A percentile compares a stretch with the other conserved stretches of the same genome.
phyloP scores from a whole-genome alignment of 306 rosid genomes.

The Prunus davidiana region DNA sequence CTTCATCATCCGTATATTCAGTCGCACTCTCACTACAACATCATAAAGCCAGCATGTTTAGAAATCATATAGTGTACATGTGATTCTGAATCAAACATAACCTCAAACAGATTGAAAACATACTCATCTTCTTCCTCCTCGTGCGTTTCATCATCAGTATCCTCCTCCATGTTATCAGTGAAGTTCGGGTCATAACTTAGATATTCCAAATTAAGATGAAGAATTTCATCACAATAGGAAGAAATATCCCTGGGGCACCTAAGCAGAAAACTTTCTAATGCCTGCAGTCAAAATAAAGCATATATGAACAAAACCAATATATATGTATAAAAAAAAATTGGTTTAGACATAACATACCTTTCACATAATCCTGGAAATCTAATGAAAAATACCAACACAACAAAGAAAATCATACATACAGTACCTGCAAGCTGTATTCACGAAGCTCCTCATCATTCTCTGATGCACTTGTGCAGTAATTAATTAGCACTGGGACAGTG shows the following conservation, averaged over 20 bases:
- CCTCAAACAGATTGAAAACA: constrained; percentile 30
- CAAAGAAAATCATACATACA: constrained; percentile 8
- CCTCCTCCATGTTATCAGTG: constrained; percentile 99
- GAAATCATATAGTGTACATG: constrained; percentile 15
- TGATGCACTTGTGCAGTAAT: constrained; percentile 83
- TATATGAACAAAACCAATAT: constrained; percentile 8
- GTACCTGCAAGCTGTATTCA: constrained; percentile 97
- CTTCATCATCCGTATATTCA: constrained; percentile 98
- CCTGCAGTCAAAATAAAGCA: constrained; percentile 49
- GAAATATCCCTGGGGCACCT: constrained; percentile 96
- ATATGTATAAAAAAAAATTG: not conserved
- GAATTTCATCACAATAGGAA: constrained; percentile 78
- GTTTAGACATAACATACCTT: not conserved
- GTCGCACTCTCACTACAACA: constrained; percentile 93
- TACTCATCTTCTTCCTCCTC: constrained; percentile 99
- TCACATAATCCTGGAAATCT: not conserved
- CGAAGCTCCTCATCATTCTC: constrained; percentile 98
- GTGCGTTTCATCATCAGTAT: constrained; percentile 80
- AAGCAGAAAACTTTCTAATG: constrained; percentile 89
- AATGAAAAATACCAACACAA: not conserved
- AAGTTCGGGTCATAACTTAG: constrained; percentile 95
- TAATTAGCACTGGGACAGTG: constrained; percentile 80
- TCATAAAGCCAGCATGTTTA: constrained; percentile 18
- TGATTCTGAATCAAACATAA: constrained; percentile 3
- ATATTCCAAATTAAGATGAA: constrained; percentile 82